phyloP scores from a whole-genome alignment of 2,329 filamentous ascomycete species.

The Nigrograna mackinnonii region DNA sequence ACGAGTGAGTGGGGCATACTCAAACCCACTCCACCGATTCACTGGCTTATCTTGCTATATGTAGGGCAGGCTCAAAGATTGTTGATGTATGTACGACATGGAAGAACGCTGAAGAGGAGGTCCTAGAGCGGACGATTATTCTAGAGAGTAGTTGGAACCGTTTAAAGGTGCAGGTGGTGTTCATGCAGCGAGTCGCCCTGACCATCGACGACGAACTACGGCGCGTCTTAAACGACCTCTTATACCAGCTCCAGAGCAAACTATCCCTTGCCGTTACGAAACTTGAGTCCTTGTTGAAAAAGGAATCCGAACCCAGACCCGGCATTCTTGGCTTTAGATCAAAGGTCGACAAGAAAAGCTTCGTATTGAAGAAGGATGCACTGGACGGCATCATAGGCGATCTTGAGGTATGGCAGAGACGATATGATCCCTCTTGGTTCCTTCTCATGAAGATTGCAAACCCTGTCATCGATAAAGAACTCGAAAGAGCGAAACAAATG shows the following conservation, averaged over 20 bases:
- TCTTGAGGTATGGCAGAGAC: slow-evolving; percentile 10
- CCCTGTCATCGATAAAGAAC: slow-evolving; percentile 9
- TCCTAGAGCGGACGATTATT: too few species aligned
- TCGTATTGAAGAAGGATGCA: slow-evolving; percentile 1
- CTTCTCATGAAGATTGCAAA: slow-evolving; percentile 12
- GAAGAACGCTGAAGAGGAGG: too few species aligned
- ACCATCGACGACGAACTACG: slow-evolving; percentile 6
- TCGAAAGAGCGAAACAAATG: too few species aligned
- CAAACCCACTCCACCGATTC: too few species aligned
- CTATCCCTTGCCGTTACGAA: slow-evolving; percentile 1
- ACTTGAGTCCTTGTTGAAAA: background rate
- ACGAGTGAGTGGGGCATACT: too few species aligned
- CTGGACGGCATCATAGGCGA: slow-evolving; percentile 1
- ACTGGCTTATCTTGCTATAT: too few species aligned
- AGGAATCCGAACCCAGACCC: background rate
- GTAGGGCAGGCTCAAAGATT: too few species aligned
- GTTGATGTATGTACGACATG: too few species aligned
- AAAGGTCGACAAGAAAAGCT: background rate
- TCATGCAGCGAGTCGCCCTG: slow-evolving; percentile 7
- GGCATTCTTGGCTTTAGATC: too few species aligned
- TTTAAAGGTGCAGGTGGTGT: too few species aligned
- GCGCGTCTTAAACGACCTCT: background rate
- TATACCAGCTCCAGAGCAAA: slow-evolving; percentile 2
- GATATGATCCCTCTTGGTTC: slow-evolving; percentile 16
- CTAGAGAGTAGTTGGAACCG: too few species aligned